Evolutionary conservation across 768 basidiomycete genomes (phyloP).

Genomic region (Albatrellus ellisii): DNA sequence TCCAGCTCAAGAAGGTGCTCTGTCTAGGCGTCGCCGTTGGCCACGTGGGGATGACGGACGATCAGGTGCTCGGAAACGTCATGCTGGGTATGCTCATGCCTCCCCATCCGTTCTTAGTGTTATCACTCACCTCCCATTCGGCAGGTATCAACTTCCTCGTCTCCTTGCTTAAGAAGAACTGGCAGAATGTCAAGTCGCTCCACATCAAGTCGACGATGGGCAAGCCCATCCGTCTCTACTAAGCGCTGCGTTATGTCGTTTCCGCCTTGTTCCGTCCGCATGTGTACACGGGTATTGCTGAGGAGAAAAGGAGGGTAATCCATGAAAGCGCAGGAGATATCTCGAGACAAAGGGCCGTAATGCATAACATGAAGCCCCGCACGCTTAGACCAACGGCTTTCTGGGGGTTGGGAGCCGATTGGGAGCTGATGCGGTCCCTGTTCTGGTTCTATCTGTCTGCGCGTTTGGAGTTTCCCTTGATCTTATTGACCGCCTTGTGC

Average conservation of each 20-base stretch:
- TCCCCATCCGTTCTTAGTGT: neutral
- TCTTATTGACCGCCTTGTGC: no score
- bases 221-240: slow-evolving; percentile 93
- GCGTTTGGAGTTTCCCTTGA: no score
- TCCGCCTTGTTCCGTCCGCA: slow-evolving; percentile 1
- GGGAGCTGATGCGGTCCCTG: slow-evolving; percentile 65
- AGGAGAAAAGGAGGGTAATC: slow-evolving; percentile 11
- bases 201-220: slow-evolving; percentile 99
- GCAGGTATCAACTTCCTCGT: slow-evolving; percentile 99
- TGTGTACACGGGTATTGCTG: slow-evolving; percentile 2
- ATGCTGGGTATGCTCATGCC: slow-evolving; percentile 65
- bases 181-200: slow-evolving; percentile 98
- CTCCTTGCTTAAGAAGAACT: slow-evolving; percentile 98
- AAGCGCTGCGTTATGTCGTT: slow-evolving; percentile 20
- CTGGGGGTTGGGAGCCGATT: slow-evolving; percentile 57
- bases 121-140: neutral
- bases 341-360: slow-evolving; percentile 29
- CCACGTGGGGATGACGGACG: slow-evolving; percentile 94
- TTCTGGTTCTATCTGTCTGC: no score
- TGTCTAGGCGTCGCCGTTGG: slow-evolving; percentile 99
- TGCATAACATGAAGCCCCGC: slow-evolving; percentile 96
- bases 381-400: slow-evolving; percentile 95
- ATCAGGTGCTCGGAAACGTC: slow-evolving; percentile 93
- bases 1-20: slow-evolving; percentile 98
- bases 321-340: slow-evolving; percentile 16